Evolutionary conservation across 441 rosid species (phyloP).

Genomic region (Codiaeum variegatum): DNA sequence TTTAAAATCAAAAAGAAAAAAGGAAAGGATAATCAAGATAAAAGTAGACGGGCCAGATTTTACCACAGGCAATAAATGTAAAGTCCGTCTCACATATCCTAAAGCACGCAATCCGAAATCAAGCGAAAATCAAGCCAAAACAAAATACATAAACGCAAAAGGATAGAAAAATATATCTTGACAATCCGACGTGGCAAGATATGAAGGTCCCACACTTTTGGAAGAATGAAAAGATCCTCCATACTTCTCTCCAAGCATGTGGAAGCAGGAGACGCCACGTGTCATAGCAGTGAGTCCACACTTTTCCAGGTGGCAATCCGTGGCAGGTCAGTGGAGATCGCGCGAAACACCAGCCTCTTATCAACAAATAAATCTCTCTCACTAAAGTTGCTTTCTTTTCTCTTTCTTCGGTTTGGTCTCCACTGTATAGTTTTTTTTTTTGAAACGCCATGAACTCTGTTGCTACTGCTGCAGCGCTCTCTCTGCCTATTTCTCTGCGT

Average conservation of each 20-base stretch:
- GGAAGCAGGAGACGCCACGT: slow-evolving; percentile 59
- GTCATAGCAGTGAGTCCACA: slow-evolving; percentile 17
- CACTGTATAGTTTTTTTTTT: not conserved
- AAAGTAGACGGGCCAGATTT: not conserved
- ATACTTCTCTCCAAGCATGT: slow-evolving; percentile 42
- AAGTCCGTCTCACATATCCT: not conserved
- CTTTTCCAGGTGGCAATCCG: slow-evolving; percentile 53
- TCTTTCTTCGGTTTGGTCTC: slow-evolving; percentile 12
- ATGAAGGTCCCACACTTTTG: slow-evolving; percentile 13
- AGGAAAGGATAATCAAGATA: not conserved
- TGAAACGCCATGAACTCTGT: slow-evolving; percentile 67
- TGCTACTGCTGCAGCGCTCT: slow-evolving; percentile 60
- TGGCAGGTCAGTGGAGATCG: slow-evolving; percentile 71
- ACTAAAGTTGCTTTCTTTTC: not conserved
- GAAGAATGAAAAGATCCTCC: not conserved
- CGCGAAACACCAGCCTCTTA: slow-evolving; percentile 62
- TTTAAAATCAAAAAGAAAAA: too few species aligned
- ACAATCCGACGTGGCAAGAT: slow-evolving; percentile 67
- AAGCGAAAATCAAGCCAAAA: not conserved
- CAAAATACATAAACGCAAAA: slow-evolving; percentile 14
- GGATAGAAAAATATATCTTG: slow-evolving; percentile 40
- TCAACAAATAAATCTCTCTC: slow-evolving; percentile 36
- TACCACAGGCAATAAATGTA: not conserved
- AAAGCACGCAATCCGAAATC: not conserved
- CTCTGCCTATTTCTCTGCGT: slow-evolving; percentile 61